A percentile compares a stretch with the other conserved stretches of the same genome.
These are phyloP conservation scores for Mortierella sp. DNA, from an alignment of 371 early-diverging fungal genomes.

Conservation along the genomic window DNA sequence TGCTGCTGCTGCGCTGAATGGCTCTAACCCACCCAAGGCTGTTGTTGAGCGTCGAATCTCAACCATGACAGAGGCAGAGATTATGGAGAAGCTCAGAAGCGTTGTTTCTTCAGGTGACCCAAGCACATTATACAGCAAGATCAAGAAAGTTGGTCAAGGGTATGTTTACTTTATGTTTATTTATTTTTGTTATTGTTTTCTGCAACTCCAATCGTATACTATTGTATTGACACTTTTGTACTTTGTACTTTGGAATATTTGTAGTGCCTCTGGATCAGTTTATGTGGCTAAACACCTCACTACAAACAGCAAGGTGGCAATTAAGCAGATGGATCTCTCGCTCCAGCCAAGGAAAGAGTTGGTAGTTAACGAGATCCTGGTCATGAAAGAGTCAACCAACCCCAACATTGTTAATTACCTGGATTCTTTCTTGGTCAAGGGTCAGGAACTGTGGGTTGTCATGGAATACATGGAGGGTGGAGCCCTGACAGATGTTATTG, in stretches of 20 bases:
- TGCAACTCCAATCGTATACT: background rate
- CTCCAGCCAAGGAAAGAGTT: constrained; percentile 94
- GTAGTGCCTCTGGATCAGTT: constrained; percentile 96
- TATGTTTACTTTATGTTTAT: constrained; percentile 51
- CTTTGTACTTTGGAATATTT: background rate
- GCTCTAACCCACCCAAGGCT: constrained; percentile 61
- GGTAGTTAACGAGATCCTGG: constrained; percentile 95
- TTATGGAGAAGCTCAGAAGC: constrained; percentile 88
- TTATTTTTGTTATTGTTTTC: background rate
- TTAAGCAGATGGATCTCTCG: constrained; percentile 97
- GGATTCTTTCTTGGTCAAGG: constrained; percentile 88
- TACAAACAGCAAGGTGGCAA: constrained; percentile 86
- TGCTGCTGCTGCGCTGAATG: constrained; percentile 50
- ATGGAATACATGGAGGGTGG: constrained; percentile 99
- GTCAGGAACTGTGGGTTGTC: constrained; percentile 94
- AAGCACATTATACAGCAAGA: constrained; percentile 83
- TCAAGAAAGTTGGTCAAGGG: constrained; percentile 97
- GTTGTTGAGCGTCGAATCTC: constrained; percentile 77
- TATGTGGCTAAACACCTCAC: constrained; percentile 85
- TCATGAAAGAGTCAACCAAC: constrained; percentile 96
- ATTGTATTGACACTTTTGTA: background rate
- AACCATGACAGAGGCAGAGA: constrained; percentile 90
- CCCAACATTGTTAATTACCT: constrained; percentile 96
- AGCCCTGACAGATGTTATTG: constrained; percentile 96
- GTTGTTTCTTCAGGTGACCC: constrained; percentile 94